Evolutionary conservation across 2,329 filamentous ascomycete species (phyloP), one percentile per base, ranked within the genome.

Genomic region (Bertia moriformis): DNA sequence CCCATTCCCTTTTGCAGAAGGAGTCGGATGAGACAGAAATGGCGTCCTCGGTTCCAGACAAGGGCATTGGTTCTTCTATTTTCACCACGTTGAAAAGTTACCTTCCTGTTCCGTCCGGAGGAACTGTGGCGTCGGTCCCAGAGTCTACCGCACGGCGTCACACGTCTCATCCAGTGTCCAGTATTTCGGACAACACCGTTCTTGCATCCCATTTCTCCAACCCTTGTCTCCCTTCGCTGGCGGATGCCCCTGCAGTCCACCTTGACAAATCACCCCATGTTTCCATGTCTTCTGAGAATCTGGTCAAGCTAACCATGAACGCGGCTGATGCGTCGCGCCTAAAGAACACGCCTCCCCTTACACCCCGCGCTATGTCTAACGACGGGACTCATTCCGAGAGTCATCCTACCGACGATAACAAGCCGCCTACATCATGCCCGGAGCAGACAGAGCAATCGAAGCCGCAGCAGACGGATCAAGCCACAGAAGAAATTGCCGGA

Each of bases 341-440:
- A 35, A 35, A 35, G 32, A 35, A 35, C 15, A 35, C 32, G 7
- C 32, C 32, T 12, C 32, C 32, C 15, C 15, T 35, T 10, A 35
- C 32, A 7, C 32, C 32, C 17, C 32, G 32, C 32, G 32, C 32
- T 15, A 35, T 35, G 32, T 35, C 32, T 17, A 35, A 35, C 32
- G 32, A 35, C 7, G 32, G 32, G 15, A n/a, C n/a, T n/a, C n/a
- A n/a, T n/a, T 29, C 24, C 24, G 24, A 29, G n/a, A n/a, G n/a
- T n/a, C n/a, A n/a, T n/a, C n/a, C n/a, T n/a, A 29, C 24, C n/a
- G 24, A 29, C n/a, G n/a, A 29, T 10, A 35, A 35, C 10, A 13
- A 13, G 32, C 10, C 32, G 7, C 10, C 15, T 15, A 35, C 32
- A 12, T 17, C 10, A 17, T 7, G 7, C 12, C 32, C 32, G 10